Evolutionary conservation across 176 grass and related monocot species (phyloP).

Genomic region (Avena eriantha): DNA sequence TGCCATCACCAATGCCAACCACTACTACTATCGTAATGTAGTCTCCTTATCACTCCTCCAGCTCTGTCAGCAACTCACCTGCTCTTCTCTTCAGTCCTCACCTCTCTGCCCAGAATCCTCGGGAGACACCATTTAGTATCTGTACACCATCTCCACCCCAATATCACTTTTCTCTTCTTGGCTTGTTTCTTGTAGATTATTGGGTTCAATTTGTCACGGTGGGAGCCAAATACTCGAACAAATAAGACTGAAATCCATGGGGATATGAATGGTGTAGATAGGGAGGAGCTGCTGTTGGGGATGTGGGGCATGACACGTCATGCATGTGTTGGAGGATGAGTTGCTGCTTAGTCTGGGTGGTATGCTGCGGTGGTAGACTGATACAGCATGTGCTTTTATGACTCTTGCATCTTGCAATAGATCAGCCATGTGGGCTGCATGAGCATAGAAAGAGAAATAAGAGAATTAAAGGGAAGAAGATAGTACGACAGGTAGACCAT

Average conservation of each 20-base stretch:
- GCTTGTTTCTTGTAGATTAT: background rate
- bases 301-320: background rate
- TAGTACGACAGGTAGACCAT: background rate
- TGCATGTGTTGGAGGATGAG: background rate
- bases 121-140: background rate
- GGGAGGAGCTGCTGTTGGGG: background rate
- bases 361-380: background rate
- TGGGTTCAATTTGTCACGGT: background rate
- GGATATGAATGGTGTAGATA: background rate
- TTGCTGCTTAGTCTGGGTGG: background rate
- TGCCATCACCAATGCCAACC: background rate
- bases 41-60: background rate
- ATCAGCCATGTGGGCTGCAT: background rate
- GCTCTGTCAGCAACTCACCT: background rate
- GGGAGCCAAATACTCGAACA: background rate
- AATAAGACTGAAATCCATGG: slow-evolving; percentile 4
- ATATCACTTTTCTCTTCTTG: slow-evolving; percentile 4
- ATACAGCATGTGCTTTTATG: background rate
- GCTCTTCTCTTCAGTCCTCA: background rate
- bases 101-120: background rate
- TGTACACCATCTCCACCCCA: background rate
- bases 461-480: background rate
- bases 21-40: background rate
- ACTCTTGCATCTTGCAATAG: background rate
- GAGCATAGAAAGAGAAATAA: background rate